Base-by-base conservation (phyloP, 225 moss, liverwort and hornwort genomes). In the Pseudoscleropodium purum region DNA sequence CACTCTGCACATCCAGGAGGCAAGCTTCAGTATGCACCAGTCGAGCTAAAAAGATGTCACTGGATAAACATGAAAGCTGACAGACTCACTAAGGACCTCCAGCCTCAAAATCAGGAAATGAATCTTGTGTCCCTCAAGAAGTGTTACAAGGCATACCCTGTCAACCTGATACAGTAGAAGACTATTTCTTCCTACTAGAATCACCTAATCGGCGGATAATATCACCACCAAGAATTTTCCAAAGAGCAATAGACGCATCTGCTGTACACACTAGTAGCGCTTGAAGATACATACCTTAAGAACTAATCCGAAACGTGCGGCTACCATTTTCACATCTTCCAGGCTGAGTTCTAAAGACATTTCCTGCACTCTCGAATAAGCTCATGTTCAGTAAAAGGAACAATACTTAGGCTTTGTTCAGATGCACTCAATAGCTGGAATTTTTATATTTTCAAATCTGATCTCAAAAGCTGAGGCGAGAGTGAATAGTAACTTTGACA, bases 311-410 rank as follows among this genome's bases (percentile, higher is more conserved):
- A 91, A 92, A 34, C 89, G 88, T 88, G 89, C 87, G 57, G 97
- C 96, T 74, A 95, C 89, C 73, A 72, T 91, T 90, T 94, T 94
- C 90, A 97, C 96, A 92, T 97, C 97, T 63, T 94, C 93, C 92
- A 97, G 89, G 90, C 97, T 95, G 51, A 97, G 92, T 89, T 97
- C 97, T 79, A 97, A 84, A 59, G 97, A 97, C 97, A 97, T 96
- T 88, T 96, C 96, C 97, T 97, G 95, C 87, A 81, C 69, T 84
- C 72, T 84, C 82, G 19, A 91, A 90, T 59, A 83, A 87, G 82
- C 82, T 79, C 80, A 67, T 30, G 52, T 51, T 92, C 77, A 91
- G 91, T 83, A 52, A 62, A 25, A 75, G 57, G 15, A 54, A 84
- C 54, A 68, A 59, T 57, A 34, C 54, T 26, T 61, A 7, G 20